A percentile compares a stretch with the other conserved stretches of the same genome.
phyloP scores from a whole-genome alignment of 371 early-diverging fungal genomes.

The Syncephalastrum contaminatum region DNA sequence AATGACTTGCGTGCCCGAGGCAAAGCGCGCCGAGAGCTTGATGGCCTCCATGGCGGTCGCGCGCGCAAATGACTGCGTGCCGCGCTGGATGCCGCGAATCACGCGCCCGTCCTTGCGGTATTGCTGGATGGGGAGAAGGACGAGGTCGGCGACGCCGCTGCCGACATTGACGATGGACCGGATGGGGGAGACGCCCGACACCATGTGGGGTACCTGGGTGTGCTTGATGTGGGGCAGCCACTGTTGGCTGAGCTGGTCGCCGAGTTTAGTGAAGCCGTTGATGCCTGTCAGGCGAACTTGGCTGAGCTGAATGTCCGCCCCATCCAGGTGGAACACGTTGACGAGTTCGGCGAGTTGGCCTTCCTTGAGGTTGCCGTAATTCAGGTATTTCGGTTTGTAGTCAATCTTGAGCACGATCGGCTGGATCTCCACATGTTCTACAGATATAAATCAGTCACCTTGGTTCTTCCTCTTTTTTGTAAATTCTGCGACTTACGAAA shows the following conservation, averaged over 20 bases:
- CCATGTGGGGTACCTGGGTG: conserved; percentile 86
- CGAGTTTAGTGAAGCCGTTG: conserved; percentile 58
- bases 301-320: conserved; percentile 81
- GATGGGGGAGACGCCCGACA: conserved; percentile 90
- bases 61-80: conserved; percentile 85
- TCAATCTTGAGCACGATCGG: conserved; percentile 87
- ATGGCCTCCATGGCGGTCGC: conserved; percentile 91
- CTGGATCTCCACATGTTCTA: conserved; percentile 68
- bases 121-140: conserved; percentile 91
- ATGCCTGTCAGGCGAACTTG: conserved; percentile 77
- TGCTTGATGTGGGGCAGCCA: conserved; percentile 92
- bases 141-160: conserved; percentile 88
- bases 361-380: conserved; percentile 67
- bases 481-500: conserved; percentile 57
- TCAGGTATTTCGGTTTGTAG: conserved; percentile 94
- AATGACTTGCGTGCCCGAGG: conserved; percentile 88
- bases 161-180: conserved; percentile 89
- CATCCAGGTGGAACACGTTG: conserved; percentile 92
- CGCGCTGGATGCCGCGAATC: conserved; percentile 79
- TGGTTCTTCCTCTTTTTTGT: background rate
- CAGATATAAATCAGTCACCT: background rate
- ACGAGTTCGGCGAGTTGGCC: conserved; percentile 86
- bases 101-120: conserved; percentile 91
- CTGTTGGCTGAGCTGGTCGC: conserved; percentile 60
- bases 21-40: conserved; percentile 82